phyloP scores from a whole-genome alignment of 2,329 filamentous ascomycete species.

The Beauveria australis region DNA sequence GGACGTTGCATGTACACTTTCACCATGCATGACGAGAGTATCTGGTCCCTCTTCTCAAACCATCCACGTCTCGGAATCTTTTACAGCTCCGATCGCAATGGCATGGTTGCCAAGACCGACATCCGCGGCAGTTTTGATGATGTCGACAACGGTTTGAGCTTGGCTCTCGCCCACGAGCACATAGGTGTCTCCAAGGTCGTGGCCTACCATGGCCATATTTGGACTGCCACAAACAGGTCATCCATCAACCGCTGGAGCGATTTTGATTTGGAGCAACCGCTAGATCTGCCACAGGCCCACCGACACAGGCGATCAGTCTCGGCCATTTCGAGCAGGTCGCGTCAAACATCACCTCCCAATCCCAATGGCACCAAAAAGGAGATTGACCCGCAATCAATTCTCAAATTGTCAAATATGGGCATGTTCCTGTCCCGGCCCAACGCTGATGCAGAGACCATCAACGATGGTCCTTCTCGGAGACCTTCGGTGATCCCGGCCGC shows the following conservation, averaged over 20 bases:
- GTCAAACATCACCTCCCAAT: conserved; percentile 25
- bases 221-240: conserved; percentile 83
- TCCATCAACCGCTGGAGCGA: conserved; percentile 90
- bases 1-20: conserved; percentile 96
- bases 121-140: conserved; percentile 58
- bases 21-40: conserved; percentile 97
- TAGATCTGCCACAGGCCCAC: conserved; percentile 54
- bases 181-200: conserved; percentile 66
- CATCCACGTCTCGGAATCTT: conserved; percentile 81
- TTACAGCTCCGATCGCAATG: conserved; percentile 89
- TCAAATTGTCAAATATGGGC: conserved; percentile 79
- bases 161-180: conserved; percentile 89
- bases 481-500: conserved; percentile 24
- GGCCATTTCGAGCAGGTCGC: conserved; percentile 31
- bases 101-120: conserved; percentile 93
- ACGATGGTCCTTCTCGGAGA: conserved; percentile 36
- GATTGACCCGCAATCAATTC: conserved; percentile 68
- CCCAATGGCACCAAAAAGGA: conserved; percentile 40
- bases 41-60: conserved; percentile 91
- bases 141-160: conserved; percentile 78
- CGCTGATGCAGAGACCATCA: conserved; percentile 48
- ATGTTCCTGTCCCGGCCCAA: conserved; percentile 55
- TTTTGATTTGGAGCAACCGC: conserved; percentile 67
- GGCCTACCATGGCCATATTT: conserved; percentile 67
- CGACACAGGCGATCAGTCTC: conserved; percentile 40